Base-by-base conservation (phyloP, 176 grass and related monocot species). In the Cenchrus purpureus region DNA sequence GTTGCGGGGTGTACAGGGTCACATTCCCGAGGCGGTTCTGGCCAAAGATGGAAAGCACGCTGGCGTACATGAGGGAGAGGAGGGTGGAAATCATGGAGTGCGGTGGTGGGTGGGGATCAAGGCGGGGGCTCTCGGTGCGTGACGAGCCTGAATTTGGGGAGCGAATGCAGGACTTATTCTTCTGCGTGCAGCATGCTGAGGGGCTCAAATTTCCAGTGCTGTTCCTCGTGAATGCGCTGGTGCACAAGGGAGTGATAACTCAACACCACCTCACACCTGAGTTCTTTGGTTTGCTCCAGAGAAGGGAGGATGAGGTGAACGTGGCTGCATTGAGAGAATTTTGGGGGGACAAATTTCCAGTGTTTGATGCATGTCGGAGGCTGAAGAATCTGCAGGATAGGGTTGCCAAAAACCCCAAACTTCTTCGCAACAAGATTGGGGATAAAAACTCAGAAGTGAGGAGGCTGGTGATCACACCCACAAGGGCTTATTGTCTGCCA, bases 191-290 rank as follows among this genome's bases (percentile, higher is more conserved):
- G 73, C 16, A 93, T 16, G 68, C 40, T 0, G 69, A 88, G 8
- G 92, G 89, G 1, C 66, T 98, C 57, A 83, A 65, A 16, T 98
- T 98, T 37, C 85, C 92, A 1, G 83, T 89, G 51, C 50, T 98
- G 43, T 98, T 95, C 86, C 85, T 95, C 12, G 85, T 98, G 43
- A 93, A 95, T 79, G 89, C 85, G 14, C 46, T 98, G 62, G 68
- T 95, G 85, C 95, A 98, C 87, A 95, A 93, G 82, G 95, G 95
- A 12, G 83, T 95, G 61, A 86, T 95, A 57, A 90, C 73, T 50
- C 89, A 95, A 79, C 85, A 93, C 81, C 95, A 98, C 83, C 89
- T 98, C 20, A 93, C 89, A 0, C 82, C 88, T 8, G 89, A 93
- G 48, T 98, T 98, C 89, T 88, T 87, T 28, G 56, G 52, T 63